Evolutionary conservation across 116 monocot genomes (phyloP), one percentile per base, ranked within the genome.

Genomic region (Thalassia testudinum): DNA sequence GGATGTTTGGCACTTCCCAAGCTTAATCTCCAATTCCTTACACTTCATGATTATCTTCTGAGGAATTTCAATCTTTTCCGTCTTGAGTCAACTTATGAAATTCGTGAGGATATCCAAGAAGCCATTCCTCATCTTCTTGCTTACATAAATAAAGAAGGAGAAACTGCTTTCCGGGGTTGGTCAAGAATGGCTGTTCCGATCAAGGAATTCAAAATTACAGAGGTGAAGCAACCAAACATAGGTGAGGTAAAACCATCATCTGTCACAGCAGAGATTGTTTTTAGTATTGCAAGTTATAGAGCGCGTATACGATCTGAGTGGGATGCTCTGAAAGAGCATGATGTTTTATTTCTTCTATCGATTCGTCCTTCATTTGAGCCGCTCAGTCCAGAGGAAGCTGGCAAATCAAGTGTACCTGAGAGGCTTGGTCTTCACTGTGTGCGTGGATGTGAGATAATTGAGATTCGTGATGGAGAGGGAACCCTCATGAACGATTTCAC

Each of bases 101-200:
- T 97, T 59, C 81, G 97, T 59, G 97, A 97, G 69, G 97, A 97
- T 75, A 89, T 97, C 52, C 89, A 97, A 49, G 97, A 89, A 67
- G 97, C 97, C 25, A 70, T 85, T 64, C 97, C 97, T 51, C 97
- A 97, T 62, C 82, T 97, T 42, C 85, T 85, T 51, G 72, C 97
- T 17, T 79, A 85, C 52, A 85, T 97, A 52, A 89, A 97, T 63
- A 97, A 64, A 50, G 97, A 97, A 57, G 97, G 97, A 50, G 97
- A 97, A 52, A 73, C 85, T 58, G 81, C 85, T 13, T 97, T 97
- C 12, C 78, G 97, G 25, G 97, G 97, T 37, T 97, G 97, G 97
- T 97, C 97, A 50, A 88, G 97, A 72, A 97, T 97, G 97, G 97
- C 97, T 30, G 97, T 97, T 37, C 97, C 97, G 10, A 69, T 97